These are phyloP conservation scores for Croton laevigatus DNA, from an alignment of 441 rosid species.

Conservation along the genomic window DNA sequence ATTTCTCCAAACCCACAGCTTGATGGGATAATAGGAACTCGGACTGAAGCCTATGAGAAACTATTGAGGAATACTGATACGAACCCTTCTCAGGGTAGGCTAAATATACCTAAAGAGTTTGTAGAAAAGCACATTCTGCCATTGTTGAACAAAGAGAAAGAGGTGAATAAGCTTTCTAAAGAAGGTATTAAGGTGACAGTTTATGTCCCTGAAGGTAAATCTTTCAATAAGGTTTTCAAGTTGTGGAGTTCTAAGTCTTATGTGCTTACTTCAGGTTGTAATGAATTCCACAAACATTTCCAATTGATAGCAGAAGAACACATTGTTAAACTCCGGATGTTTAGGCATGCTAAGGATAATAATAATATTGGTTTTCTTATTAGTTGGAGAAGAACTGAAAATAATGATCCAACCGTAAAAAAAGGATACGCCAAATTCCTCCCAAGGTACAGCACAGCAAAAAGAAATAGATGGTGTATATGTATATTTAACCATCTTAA, in stretches of 20 bases:
- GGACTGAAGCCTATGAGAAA: constrained; percentile 29
- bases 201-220: constrained; percentile 23
- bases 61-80: constrained; percentile 27
- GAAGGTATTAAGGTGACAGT: constrained; percentile 20
- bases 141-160: constrained; percentile 21
- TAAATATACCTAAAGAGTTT: constrained; percentile 19
- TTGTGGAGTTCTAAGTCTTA: constrained; percentile 15
- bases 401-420: no score
- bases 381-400: no score
- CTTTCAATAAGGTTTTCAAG: constrained; percentile 22
- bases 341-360: no score
- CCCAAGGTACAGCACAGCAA: no score
- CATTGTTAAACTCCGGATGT: no score
- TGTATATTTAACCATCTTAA: no score
- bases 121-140: constrained; percentile 9
- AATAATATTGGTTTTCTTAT: no score
- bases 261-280: constrained; percentile 29
- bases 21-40: constrained; percentile 13
- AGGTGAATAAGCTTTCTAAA: not conserved
- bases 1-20: constrained; percentile 11
- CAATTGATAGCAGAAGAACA: no score
- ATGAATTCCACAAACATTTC: constrained; percentile 7
- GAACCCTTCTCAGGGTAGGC: constrained; percentile 21
- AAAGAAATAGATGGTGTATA: no score
- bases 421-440: no score